Percentiles rank a stretch among this genome's conserved stretches.
Conservation (phyloP, 345 rosid genomes). For the Citrus maxima region DNA sequence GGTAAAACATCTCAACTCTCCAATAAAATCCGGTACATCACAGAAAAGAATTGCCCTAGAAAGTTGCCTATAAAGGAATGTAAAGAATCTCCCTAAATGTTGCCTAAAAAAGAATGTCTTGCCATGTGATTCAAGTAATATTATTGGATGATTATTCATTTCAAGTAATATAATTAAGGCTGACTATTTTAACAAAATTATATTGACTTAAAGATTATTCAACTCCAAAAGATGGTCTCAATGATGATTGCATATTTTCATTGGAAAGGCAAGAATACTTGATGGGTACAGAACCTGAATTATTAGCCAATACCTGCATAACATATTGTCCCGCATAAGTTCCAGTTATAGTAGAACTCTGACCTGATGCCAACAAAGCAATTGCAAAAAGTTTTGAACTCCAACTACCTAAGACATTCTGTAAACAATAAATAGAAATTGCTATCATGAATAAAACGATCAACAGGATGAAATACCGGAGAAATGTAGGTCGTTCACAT, state of each 20-base stretch:
- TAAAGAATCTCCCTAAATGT: not conserved
- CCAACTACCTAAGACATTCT: conserved; percentile 96
- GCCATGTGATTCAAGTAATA: not conserved
- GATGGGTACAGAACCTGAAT: not conserved
- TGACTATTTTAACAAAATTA: not conserved
- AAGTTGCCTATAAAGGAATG: not conserved
- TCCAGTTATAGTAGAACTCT: conserved; percentile 97
- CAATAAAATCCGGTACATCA: not conserved
- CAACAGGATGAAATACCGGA: not conserved
- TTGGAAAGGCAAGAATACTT: not conserved
- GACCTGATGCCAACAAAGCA: conserved; percentile 93
- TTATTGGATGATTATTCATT: not conserved
- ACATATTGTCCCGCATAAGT: conserved; percentile 98
- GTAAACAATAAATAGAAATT: conserved; percentile 19
- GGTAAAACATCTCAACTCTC: not conserved
- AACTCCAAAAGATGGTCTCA: not conserved
- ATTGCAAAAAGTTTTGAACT: conserved; percentile 91
- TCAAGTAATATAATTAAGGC: not conserved
- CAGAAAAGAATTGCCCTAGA: not conserved
- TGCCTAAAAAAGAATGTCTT: not conserved
- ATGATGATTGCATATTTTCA: not conserved
- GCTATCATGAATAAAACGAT: conserved; percentile 1
- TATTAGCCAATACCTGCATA: conserved; percentile 60
- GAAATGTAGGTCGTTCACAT: conserved; percentile 16
- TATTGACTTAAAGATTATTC: not conserved